A percentile compares a stretch with the other conserved stretches of the same genome.
Evolutionary conservation across 768 basidiomycete genomes (phyloP).

Genomic region (Trametes maxima): DNA sequence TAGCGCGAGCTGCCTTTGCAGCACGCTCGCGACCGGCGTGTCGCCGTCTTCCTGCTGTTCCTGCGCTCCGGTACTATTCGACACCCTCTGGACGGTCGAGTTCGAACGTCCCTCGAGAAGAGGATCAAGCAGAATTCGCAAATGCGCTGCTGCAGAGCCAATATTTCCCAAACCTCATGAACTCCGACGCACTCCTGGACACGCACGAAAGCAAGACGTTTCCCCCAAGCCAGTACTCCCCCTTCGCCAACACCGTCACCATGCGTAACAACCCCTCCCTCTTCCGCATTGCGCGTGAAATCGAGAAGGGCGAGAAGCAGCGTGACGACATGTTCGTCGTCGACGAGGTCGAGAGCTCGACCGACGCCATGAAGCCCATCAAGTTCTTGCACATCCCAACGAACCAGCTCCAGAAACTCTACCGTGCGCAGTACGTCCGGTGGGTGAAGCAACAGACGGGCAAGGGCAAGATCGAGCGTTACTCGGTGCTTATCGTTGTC

Average conservation of each 20-base stretch:
- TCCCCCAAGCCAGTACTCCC: constrained; percentile 52
- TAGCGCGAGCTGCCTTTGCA: neutral
- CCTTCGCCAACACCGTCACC: constrained; percentile 62
- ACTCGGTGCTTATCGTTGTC: constrained; percentile 66
- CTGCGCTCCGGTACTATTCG: constrained; percentile 6
- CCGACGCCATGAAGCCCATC: constrained; percentile 20
- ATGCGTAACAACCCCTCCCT: constrained; percentile 75
- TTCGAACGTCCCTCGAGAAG: constrained; percentile 1
- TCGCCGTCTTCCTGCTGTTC: neutral
- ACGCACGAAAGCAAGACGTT: constrained; percentile 55
- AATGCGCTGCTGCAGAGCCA: constrained; percentile 8
- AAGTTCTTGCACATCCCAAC: constrained; percentile 40
- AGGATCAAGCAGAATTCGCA: constrained; percentile 8
- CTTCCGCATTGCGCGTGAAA: constrained; percentile 45
- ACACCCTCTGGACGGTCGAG: constrained; percentile 5
- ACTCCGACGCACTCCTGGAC: constrained; percentile 62
- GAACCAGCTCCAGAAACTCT: constrained; percentile 36
- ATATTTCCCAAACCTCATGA: constrained; percentile 62
- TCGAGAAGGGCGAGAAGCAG: constrained; percentile 33
- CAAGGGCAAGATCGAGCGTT: constrained; percentile 83
- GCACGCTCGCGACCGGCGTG: constrained; percentile 6
- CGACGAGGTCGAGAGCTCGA: constrained; percentile 23
- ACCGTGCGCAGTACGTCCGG: constrained; percentile 49
- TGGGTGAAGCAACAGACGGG: constrained; percentile 87
- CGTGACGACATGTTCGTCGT: constrained; percentile 34